phyloP scores from a whole-genome alignment of 2,329 filamentous ascomycete genomes.

The Sclerotinia subarctica region DNA sequence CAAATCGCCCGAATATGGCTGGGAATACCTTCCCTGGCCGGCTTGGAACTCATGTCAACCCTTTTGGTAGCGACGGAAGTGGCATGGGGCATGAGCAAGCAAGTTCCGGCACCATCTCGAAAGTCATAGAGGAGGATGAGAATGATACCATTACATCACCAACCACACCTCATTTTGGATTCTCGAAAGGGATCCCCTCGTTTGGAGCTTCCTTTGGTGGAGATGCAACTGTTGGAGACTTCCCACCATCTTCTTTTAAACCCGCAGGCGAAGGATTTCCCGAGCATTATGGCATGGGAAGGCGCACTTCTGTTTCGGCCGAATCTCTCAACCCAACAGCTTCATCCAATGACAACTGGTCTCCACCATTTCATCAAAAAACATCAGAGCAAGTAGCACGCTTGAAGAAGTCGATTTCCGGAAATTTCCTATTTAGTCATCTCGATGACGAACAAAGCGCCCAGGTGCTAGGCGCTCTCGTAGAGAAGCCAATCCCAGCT shows the following conservation, averaged over 20 bases:
- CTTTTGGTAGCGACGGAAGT: constrained; percentile 57
- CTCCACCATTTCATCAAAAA: constrained; percentile 82
- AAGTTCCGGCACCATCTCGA: constrained; percentile 57
- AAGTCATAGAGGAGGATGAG: constrained; percentile 52
- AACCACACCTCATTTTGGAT: constrained; percentile 59
- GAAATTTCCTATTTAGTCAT: constrained; percentile 92
- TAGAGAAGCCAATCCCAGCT: constrained; percentile 92
- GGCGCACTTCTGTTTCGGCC: constrained; percentile 92
- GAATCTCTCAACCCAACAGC: constrained; percentile 91
- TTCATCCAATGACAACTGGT: constrained; percentile 83
- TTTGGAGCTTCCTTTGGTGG: constrained; percentile 43
- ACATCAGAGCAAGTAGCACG: constrained; percentile 74
- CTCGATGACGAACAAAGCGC: constrained; percentile 88
- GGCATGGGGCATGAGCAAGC: constrained; percentile 35
- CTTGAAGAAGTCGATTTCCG: constrained; percentile 75
- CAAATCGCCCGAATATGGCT: constrained; percentile 54
- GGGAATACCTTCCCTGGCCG: constrained; percentile 73
- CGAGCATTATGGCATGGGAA: constrained; percentile 87
- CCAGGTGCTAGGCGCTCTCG: constrained; percentile 83
- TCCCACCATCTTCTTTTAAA: constrained; percentile 45
- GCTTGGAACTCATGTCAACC: constrained; percentile 65
- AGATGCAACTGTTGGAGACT: constrained; percentile 45
- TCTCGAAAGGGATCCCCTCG: constrained; percentile 40
- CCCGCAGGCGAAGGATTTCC: constrained; percentile 66
- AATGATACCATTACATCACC: constrained; percentile 76